A percentile compares a stretch with the other conserved stretches of the same genome.
phyloP scores from a whole-genome alignment of 2,329 filamentous ascomycete genomes.

The Trichoderma oligosporum region DNA sequence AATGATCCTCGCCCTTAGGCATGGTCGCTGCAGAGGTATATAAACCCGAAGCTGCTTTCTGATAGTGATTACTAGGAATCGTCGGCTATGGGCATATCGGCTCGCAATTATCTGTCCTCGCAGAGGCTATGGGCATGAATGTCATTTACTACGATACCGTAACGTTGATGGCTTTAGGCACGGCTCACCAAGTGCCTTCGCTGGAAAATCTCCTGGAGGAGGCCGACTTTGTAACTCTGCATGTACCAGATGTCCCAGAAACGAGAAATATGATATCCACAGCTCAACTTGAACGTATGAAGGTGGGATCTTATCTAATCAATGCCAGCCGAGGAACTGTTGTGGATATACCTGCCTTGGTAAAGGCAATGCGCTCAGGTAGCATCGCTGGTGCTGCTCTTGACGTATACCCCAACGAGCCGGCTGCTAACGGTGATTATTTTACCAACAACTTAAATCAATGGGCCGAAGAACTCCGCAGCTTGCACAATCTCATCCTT shows the following conservation, averaged over 20 bases:
- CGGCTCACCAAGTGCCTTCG: conserved; percentile 74
- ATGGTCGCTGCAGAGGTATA: not conserved
- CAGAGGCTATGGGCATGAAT: conserved; percentile 95
- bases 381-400: conserved; percentile 92
- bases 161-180: conserved; percentile 91
- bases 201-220: conserved; percentile 71
- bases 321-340: conserved; percentile 93
- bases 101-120: conserved; percentile 88
- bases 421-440: conserved; percentile 89
- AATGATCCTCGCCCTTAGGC: not conserved
- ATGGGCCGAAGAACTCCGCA: conserved; percentile 81
- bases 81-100: conserved; percentile 98
- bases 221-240: conserved; percentile 89
- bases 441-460: conserved; percentile 79
- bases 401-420: conserved; percentile 93
- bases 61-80: conserved; percentile 57
- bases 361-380: conserved; percentile 79
- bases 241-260: conserved; percentile 90
- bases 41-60: not conserved
- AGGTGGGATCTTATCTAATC: conserved; percentile 86
- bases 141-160: conserved; percentile 97
- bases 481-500: conserved; percentile 86
- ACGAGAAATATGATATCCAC: conserved; percentile 89
- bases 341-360: conserved; percentile 87
- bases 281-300: conserved; percentile 80